Evolutionary conservation across 1,284 basidiomycete genomes (phyloP).

Genomic region (Microbotryomycetes sp.): DNA sequence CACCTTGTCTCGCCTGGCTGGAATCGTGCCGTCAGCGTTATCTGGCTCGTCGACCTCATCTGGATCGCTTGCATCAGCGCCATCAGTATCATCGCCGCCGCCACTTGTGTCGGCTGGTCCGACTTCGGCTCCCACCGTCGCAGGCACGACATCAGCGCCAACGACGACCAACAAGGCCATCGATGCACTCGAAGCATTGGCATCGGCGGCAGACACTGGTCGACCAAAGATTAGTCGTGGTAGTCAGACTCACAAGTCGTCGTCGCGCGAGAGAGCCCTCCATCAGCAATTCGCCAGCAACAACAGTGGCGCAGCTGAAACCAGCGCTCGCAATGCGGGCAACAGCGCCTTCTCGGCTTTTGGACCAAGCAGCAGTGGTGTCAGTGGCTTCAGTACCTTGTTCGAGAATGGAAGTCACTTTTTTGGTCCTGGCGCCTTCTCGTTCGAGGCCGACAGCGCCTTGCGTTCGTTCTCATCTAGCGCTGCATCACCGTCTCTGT

Average conservation of each 20-base stretch:
- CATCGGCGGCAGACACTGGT: not conserved
- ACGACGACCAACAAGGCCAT: not conserved
- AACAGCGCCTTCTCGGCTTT: conserved; percentile 10
- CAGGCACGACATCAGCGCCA: not conserved
- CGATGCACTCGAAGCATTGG: conserved; percentile 11
- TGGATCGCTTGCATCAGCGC: not conserved
- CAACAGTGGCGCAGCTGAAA: conserved; percentile 6
- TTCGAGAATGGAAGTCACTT: conserved; percentile 13
- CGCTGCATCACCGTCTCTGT: conserved; percentile 1
- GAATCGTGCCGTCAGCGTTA: not conserved
- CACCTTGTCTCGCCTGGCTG: too few relatives aligned
- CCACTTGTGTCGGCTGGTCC: not conserved
- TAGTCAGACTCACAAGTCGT: not conserved
- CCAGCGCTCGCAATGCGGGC: conserved; percentile 15
- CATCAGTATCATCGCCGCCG: too few relatives aligned
- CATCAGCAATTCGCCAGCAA: not conserved
- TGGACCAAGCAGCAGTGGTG: not conserved
- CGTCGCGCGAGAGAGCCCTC: not conserved
- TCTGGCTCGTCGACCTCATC: not conserved
- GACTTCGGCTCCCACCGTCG: not conserved
- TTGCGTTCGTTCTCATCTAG: conserved; percentile 8
- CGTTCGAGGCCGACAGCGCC: conserved; percentile 17
- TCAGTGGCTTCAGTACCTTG: not conserved
- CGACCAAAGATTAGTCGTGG: not conserved
- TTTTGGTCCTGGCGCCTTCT: conserved; percentile 26